Percentiles rank a stretch among this genome's conserved stretches.
phyloP scores from a whole-genome alignment of 2,329 filamentous ascomycete species.

The Triangularia verruculosa region DNA sequence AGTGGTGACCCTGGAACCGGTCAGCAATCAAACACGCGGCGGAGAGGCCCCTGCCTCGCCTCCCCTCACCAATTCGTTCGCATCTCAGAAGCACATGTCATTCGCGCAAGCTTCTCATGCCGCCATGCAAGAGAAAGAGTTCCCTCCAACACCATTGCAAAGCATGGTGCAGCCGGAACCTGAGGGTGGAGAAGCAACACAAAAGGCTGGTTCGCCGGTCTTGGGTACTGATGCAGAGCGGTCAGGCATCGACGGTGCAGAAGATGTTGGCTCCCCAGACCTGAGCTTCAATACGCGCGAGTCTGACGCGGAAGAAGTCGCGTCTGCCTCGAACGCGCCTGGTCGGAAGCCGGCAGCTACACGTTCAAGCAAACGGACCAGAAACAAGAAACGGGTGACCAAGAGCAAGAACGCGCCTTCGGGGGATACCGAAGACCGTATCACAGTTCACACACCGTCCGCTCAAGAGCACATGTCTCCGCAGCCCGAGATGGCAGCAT shows the following conservation, averaged over 20 bases:
- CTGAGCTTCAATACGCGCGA: not conserved
- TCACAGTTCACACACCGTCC: not conserved
- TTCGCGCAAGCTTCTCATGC: not conserved
- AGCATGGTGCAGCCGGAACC: constrained; percentile 8
- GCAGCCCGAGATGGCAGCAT: not conserved
- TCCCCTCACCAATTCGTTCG: not conserved
- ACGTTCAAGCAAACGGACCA: not conserved
- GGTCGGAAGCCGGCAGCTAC: not conserved
- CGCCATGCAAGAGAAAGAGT: not conserved
- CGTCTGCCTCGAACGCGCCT: not conserved
- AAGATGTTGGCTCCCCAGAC: not conserved
- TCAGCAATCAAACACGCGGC: not conserved
- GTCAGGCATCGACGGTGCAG: not conserved
- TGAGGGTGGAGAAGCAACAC: not conserved
- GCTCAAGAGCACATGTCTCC: not conserved
- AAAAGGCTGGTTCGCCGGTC: not conserved
- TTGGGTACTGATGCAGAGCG: not conserved
- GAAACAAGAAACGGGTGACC: not conserved
- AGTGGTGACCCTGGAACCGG: not conserved
- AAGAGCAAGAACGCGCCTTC: not conserved
- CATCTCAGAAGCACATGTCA: not conserved
- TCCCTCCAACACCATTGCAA: constrained; percentile 14
- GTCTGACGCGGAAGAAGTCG: not conserved
- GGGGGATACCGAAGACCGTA: not conserved
- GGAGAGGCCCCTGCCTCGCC: not conserved